phyloP scores from a whole-genome alignment of 306 rosid species.

The Vigna angularis region DNA sequence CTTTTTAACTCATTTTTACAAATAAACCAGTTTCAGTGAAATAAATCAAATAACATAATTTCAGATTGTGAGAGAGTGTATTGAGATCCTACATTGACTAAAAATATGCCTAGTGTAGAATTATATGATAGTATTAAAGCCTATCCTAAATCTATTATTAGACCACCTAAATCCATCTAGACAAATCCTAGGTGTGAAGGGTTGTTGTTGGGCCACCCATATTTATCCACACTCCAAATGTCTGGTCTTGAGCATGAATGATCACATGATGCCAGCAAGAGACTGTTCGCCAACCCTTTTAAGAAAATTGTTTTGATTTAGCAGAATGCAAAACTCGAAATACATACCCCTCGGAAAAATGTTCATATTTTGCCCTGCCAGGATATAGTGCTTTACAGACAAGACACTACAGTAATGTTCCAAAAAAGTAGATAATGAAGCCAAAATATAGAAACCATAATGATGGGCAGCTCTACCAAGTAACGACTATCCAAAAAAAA shows the following conservation, averaged over 20 bases:
- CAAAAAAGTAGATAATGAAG: slow-evolving; percentile 1
- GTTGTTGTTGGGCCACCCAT: background rate
- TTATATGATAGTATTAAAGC: too few relatives aligned
- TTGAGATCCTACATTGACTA: background rate
- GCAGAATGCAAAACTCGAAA: slow-evolving; percentile 39
- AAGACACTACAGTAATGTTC: background rate
- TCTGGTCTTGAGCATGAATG: too few relatives aligned
- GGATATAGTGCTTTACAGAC: slow-evolving; percentile 15
- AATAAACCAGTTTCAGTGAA: background rate
- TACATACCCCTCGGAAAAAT: slow-evolving; percentile 1
- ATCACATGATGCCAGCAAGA: background rate
- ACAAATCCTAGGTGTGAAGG: background rate
- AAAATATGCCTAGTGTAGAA: background rate
- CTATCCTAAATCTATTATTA: too few relatives aligned
- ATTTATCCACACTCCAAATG: background rate
- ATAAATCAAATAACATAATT: background rate
- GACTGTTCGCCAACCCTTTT: background rate
- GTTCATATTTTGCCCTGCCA: slow-evolving; percentile 33
- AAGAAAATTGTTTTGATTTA: background rate
- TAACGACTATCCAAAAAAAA: slow-evolving; percentile 44
- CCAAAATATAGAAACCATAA: slow-evolving; percentile 30
- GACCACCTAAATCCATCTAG: background rate
- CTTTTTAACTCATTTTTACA: slow-evolving; percentile 2
- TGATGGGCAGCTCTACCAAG: slow-evolving; percentile 35
- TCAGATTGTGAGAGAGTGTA: background rate